Percentiles rank a stretch among this genome's conserved stretches.
phyloP scores from a whole-genome alignment of 495 filamentous ascomycete species.

The Aspergillus sclerotiicarbonarius region DNA sequence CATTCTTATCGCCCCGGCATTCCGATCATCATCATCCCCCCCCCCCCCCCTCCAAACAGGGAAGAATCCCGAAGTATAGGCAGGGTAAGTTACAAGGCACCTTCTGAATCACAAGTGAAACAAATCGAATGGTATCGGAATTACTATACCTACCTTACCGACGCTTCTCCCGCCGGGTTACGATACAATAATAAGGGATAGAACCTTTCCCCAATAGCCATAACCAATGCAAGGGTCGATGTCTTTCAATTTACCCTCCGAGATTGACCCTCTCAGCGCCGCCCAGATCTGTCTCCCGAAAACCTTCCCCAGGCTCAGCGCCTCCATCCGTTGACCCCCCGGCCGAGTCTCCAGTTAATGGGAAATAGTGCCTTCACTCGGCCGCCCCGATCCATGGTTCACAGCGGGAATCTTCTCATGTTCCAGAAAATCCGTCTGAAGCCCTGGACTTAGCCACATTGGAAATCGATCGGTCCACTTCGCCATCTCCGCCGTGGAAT shows the following conservation, averaged over 20 bases:
- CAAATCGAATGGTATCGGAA: too few species aligned
- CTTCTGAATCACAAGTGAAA: too few species aligned
- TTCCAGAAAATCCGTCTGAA: conserved; percentile 4
- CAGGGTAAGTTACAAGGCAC: too few species aligned
- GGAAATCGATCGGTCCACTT: conserved; percentile 16
- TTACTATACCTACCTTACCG: neutral
- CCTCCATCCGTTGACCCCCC: neutral
- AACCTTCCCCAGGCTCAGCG: neutral
- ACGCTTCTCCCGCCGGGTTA: neutral
- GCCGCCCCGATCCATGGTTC: conserved; percentile 19
- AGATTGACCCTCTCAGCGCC: neutral
- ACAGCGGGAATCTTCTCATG: conserved; percentile 12
- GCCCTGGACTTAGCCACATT: conserved; percentile 8
- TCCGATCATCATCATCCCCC: too few species aligned
- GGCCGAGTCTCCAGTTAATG: neutral
- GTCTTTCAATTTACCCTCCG: neutral
- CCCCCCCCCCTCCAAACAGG: too few species aligned
- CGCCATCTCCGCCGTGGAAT: neutral
- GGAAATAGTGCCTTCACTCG: too few species aligned
- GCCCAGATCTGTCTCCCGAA: neutral
- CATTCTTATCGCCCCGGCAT: too few species aligned
- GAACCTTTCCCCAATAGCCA: conserved; percentile 7
- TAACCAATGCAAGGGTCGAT: conserved; percentile 5
- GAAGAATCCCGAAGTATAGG: too few species aligned
- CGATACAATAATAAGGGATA: conserved; percentile 1